These are phyloP conservation scores for Mortierella sp. DNA, from an alignment of 371 early-diverging fungal species.

Conservation along the genomic window DNA sequence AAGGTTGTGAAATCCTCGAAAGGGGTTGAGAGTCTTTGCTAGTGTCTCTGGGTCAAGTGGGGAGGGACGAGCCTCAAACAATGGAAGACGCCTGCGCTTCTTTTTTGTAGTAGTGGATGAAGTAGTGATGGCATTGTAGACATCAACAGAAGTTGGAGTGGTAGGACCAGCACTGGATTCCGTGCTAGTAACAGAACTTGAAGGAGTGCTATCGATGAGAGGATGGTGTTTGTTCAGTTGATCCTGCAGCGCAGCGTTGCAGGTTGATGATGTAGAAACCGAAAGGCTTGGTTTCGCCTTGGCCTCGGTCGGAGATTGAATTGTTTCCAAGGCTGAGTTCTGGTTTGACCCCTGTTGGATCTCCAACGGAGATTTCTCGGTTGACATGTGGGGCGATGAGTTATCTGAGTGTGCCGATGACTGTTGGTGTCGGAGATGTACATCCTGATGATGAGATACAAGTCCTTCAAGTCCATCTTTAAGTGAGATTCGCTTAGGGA, in stretches of 20 bases:
- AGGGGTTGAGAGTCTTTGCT: constrained; percentile 61
- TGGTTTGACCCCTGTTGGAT: background rate
- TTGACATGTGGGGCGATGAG: background rate
- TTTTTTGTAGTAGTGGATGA: constrained; percentile 27
- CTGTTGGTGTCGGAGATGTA: constrained; percentile 21
- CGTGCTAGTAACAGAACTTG: constrained; percentile 27
- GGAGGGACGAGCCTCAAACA: constrained; percentile 57
- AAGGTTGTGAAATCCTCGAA: constrained; percentile 91
- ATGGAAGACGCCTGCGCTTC: constrained; percentile 48
- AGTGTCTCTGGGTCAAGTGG: constrained; percentile 57
- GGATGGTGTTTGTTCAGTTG: background rate
- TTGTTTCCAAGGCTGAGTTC: background rate
- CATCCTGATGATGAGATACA: constrained; percentile 26
- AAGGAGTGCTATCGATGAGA: constrained; percentile 9
- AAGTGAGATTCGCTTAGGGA: constrained; percentile 13
- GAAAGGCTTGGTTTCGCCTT: constrained; percentile 7
- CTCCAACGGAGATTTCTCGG: background rate
- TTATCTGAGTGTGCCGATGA: background rate
- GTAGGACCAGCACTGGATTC: constrained; percentile 27
- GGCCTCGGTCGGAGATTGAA: constrained; percentile 28
- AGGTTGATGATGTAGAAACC: background rate
- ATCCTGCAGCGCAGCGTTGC: constrained; percentile 3
- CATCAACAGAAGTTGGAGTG: constrained; percentile 30
- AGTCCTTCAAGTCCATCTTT: constrained; percentile 16
- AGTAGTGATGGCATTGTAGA: constrained; percentile 40